Percentiles rank a stretch among this genome's conserved stretches.
These are phyloP conservation scores for Yarrowia osloensis DNA, from an alignment of 805 yeast species.

Conservation along the genomic window DNA sequence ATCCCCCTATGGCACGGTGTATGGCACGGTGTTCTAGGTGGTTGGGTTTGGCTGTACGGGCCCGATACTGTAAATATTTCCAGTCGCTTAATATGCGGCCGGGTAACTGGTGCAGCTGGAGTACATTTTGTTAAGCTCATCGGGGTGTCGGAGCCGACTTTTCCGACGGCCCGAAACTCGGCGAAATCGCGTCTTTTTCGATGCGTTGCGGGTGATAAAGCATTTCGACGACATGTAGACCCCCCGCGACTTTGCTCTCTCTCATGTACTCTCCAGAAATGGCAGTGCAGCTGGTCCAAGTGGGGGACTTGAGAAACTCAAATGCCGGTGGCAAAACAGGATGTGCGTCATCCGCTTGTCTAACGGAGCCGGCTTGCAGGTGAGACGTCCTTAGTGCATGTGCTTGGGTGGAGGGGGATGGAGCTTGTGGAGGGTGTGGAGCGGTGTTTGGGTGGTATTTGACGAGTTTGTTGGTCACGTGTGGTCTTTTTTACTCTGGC, in stretches of 20 bases:
- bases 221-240: neutral
- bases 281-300: neutral
- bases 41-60: neutral
- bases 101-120: neutral
- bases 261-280: neutral
- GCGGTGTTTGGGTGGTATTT: too few relatives aligned
- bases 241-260: neutral
- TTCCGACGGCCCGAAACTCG: neutral
- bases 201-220: neutral
- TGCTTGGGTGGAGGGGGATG: too few relatives aligned
- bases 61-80: neutral
- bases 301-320: neutral
- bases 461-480: too few relatives aligned
- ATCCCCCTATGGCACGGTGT: neutral
- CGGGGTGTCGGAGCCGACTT: constrained; percentile 8
- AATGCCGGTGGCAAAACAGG: neutral
- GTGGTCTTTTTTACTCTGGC: too few relatives aligned
- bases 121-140: neutral
- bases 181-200: neutral
- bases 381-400: neutral
- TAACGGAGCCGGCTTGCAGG: neutral
- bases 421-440: too few relatives aligned
- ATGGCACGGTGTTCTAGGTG: neutral
- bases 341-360: neutral
- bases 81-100: constrained; percentile 4